Evolutionary conservation across 768 basidiomycete genomes (phyloP).

Genomic region (Tricholoma sp.): DNA sequence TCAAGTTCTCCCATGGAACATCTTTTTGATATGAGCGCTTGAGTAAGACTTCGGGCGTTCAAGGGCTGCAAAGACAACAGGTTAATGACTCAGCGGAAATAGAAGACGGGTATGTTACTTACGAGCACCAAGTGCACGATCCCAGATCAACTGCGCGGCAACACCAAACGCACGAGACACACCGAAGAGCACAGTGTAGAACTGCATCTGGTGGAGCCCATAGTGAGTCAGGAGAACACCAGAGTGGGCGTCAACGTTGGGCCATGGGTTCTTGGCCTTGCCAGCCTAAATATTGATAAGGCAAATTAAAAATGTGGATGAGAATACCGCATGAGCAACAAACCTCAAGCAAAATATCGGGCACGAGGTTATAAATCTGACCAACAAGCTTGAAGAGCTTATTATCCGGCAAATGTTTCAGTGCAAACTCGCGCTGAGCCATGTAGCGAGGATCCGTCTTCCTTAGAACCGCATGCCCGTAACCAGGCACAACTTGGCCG

Average conservation of each 20-base stretch:
- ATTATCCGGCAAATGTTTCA: slow-evolving; percentile 80
- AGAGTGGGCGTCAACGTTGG: slow-evolving; percentile 97
- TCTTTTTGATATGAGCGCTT: slow-evolving; percentile 70
- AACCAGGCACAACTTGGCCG: slow-evolving; percentile 93
- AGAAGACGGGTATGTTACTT: slow-evolving; percentile 27
- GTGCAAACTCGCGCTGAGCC: slow-evolving; percentile 85
- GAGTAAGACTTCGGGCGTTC: slow-evolving; percentile 93
- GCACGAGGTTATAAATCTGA: slow-evolving; percentile 84
- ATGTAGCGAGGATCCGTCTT: slow-evolving; percentile 93
- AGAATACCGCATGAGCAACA: not conserved
- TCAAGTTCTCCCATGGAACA: slow-evolving; percentile 56
- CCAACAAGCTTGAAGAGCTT: slow-evolving; percentile 93
- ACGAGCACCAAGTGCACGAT: slow-evolving; percentile 89
- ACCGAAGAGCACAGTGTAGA: slow-evolving; percentile 97
- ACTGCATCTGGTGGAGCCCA: slow-evolving; percentile 86
- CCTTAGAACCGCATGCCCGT: slow-evolving; percentile 81
- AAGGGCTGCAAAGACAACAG: slow-evolving; percentile 43
- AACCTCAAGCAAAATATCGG: slow-evolving; percentile 83
- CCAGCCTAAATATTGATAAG: slow-evolving; percentile 49
- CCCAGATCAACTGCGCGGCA: slow-evolving; percentile 87
- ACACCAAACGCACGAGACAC: slow-evolving; percentile 94
- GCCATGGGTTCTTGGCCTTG: slow-evolving; percentile 93
- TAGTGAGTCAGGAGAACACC: slow-evolving; percentile 85
- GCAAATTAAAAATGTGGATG: not conserved
- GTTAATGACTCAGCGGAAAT: not conserved